Base-by-base conservation (phyloP, 2,329 filamentous ascomycete species). In the Atkinsonella hypoxylon region DNA sequence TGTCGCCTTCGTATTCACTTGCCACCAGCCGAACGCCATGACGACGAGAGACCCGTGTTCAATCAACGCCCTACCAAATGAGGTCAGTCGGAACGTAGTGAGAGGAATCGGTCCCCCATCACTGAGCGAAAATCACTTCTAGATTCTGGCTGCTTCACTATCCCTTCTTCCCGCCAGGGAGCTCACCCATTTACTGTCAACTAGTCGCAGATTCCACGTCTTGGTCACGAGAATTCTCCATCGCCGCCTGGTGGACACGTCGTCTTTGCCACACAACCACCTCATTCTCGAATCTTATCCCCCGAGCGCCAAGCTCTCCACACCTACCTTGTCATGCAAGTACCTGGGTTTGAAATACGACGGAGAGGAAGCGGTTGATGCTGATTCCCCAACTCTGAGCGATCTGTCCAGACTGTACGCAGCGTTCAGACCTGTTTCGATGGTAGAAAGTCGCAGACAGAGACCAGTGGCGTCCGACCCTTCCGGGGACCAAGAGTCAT, bases 201-300 rank as follows among this genome's bases (percentile, higher is more conserved):
- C 83, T 50, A 85, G 76, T 49, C 79, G 74, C 31, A 81, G 78
- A 39, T 78, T 89, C 58, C 75, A 84, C 62, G 77, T 72, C 40
- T 61, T 86, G 40, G 74, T 85, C 51, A 67, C 82, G 4, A 77
- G 79, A 26, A 75, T 87, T 43, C 67, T 89, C 8, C 78, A 85
- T 55, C 74, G 76, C 46, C 81, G 85, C 34, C 71, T 89, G 2
- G 67, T 82, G 2, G 54, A 59, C 18, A 49, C 57, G 15, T 57
- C 60, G 2, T 54, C 57, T 6, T 53, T 62, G 9, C 60, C 64
- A 4, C 56, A 59, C 2, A 58, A 87, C 60, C 78, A 82, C 49
- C 67, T 93, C 39, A 79, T 90, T 38, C 77, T 94, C 41, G 86
- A 91, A 68, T 88, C 85, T 63, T 90, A 85, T 61, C 86, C 85